Conservation (phyloP, 306 rosid genomes). For the Begonia fuchsioides region DNA sequence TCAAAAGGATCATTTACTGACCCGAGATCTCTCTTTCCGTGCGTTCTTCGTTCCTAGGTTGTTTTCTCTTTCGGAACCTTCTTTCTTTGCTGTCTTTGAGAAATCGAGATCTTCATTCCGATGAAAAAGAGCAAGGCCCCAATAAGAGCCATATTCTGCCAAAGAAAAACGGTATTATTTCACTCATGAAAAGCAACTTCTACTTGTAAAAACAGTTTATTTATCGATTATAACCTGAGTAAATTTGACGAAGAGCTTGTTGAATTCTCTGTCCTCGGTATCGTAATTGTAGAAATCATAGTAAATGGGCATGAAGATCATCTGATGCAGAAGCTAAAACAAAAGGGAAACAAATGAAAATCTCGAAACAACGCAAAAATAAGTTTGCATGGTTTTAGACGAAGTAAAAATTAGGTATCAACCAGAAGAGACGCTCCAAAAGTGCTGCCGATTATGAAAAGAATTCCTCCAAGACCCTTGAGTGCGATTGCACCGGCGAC, state of each 20-base stretch:
- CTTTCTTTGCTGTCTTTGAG: slow-evolving; percentile 31
- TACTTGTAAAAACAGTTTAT: background rate
- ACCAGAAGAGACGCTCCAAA: slow-evolving; percentile 54
- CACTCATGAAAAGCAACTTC: background rate
- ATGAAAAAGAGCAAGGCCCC: slow-evolving; percentile 54
- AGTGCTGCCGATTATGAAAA: slow-evolving; percentile 42
- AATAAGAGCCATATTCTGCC: slow-evolving; percentile 53
- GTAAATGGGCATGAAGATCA: slow-evolving; percentile 33
- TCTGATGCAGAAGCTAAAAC: slow-evolving; percentile 47
- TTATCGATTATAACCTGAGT: slow-evolving; percentile 35
- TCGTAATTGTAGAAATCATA: too few species aligned
- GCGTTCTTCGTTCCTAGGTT: too few species aligned
- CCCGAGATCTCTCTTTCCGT: too few species aligned
- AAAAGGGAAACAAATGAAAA: background rate
- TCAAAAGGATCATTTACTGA: too few species aligned
- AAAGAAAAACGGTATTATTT: background rate
- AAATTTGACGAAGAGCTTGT: too few species aligned
- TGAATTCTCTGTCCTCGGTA: too few species aligned
- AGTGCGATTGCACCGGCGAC: slow-evolving; percentile 32
- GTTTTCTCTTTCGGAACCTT: slow-evolving; percentile 39
- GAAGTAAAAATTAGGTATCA: background rate
- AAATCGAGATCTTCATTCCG: slow-evolving; percentile 39
- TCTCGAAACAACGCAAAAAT: too few species aligned
- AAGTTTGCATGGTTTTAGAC: too few species aligned
- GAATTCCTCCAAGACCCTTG: slow-evolving; percentile 46